These are phyloP conservation scores for Orobanche coerulescens DNA, from an alignment of 257 asterid species.

Conservation along the genomic window DNA sequence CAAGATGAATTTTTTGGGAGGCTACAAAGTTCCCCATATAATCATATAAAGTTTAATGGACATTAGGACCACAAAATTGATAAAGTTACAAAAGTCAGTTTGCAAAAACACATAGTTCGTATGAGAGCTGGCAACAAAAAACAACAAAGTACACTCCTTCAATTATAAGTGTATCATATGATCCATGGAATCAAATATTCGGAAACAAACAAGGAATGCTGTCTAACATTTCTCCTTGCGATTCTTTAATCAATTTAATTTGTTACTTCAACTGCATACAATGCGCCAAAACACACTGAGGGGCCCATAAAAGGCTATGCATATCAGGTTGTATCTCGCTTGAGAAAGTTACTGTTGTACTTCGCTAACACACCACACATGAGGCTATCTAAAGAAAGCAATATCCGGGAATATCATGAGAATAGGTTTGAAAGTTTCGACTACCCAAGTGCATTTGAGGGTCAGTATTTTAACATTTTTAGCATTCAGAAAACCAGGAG, in stretches of 20 bases:
- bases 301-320: neutral
- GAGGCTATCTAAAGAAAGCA: neutral
- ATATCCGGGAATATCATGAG: neutral
- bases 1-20: neutral
- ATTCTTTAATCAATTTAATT: neutral
- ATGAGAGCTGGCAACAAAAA: neutral
- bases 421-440: neutral
- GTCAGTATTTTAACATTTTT: constrained; percentile 3
- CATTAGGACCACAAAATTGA: neutral
- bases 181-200: neutral
- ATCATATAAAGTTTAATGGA: neutral
- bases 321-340: neutral
- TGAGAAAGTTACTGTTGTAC: neutral
- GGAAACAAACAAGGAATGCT: neutral
- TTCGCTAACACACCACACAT: neutral
- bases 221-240: constrained; percentile 2
- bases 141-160: neutral
- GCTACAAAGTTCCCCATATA: neutral
- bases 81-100: neutral
- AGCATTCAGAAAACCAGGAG: constrained; percentile 9
- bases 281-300: neutral
- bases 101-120: neutral
- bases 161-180: neutral
- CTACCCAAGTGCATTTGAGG: constrained; percentile 16
- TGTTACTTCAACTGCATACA: neutral